Base-by-base conservation (phyloP, 495 filamentous ascomycete species). In the Aspergillus bertholletiae region DNA sequence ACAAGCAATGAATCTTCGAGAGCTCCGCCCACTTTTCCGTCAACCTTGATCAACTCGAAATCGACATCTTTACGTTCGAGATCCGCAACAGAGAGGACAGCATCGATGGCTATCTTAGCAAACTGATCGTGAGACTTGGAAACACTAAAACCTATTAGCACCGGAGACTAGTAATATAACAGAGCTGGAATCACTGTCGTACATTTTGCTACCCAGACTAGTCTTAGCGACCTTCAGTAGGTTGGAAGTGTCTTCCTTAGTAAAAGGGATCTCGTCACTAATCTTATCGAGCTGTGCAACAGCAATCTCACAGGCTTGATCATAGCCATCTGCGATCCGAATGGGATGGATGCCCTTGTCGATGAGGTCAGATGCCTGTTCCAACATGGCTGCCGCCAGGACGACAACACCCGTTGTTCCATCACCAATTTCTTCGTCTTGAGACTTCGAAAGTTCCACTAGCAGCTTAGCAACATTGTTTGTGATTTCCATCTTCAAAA, bases 261-360 rank as follows among this genome's bases (percentile, higher is more conserved):
- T 84, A 70, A 99, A 97, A 60, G 88, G 75, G 61, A 99, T 89
- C 28, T 84, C 80, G 65, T 99, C 95, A 61, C 92, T 91, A 68
- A 99, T 97, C 63, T 80, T 82, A 65, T 97, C 94, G 23, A 99
- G 80, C 76, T 96, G 88, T 17, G 85, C 85, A 43, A 97, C 85
- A 34, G 94, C 94, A 61, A 97, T 91, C 70, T 99, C 95, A 66
- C 95, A 99, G 35, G 94, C 94, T 57, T 93, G 83, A 67, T 99
- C 94, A 67, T 95, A 99, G 39, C 94, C 94, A 69, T 99, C 95
- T 55, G 94, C 94, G 78, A 99, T 96, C 59, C 94, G 80, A 63
- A 99, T 97, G 56, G 94, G 94, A 69, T 99, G 94, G 62, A 99
- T 97, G 58, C 94, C 94, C 79, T 99, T 99, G 80, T 99, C 94